Evolutionary conservation across 768 basidiomycete genomes (phyloP).

Genomic region (Pilatotrama ljubarskyi): DNA sequence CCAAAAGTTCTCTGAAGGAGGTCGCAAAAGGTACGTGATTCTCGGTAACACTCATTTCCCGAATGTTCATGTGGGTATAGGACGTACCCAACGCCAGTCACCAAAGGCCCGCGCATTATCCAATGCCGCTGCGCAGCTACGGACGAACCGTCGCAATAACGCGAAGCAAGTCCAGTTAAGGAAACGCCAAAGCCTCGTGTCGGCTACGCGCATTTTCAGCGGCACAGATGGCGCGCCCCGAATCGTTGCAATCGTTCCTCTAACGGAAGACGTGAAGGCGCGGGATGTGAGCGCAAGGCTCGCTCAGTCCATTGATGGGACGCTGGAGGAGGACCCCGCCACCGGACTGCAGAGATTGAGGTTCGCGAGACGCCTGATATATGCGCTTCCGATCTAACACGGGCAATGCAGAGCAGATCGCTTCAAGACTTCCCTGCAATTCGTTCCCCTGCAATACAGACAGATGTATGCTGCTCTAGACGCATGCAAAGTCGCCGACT

Average conservation of each 20-base stretch:
- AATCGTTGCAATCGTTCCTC: conserved; percentile 84
- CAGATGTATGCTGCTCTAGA: conserved; percentile 79
- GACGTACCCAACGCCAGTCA: conserved; percentile 55
- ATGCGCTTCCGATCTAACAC: neutral
- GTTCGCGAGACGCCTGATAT: conserved; percentile 38
- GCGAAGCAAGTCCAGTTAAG: conserved; percentile 79
- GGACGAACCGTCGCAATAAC: conserved; percentile 77
- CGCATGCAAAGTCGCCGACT: conserved; percentile 86
- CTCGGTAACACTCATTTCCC: neutral
- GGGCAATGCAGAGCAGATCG: conserved; percentile 66
- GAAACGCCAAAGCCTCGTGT: conserved; percentile 68
- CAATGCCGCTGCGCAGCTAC: conserved; percentile 63
- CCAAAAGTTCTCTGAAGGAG: conserved; percentile 82
- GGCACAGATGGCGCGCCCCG: conserved; percentile 79
- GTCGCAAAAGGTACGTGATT: conserved; percentile 69
- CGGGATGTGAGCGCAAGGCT: conserved; percentile 55
- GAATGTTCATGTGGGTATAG: conserved; percentile 36
- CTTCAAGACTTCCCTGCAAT: conserved; percentile 90
- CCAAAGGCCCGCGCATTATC: conserved; percentile 51
- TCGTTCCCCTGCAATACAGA: conserved; percentile 73
- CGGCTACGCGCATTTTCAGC: conserved; percentile 75
- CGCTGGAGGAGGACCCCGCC: conserved; percentile 51
- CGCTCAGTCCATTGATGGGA: conserved; percentile 56
- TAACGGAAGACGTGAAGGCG: conserved; percentile 66
- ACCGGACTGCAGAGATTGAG: conserved; percentile 65